Evolutionary conservation across 305 asterid genomes (phyloP).

Genomic region (Fraxinus paxiana): DNA sequence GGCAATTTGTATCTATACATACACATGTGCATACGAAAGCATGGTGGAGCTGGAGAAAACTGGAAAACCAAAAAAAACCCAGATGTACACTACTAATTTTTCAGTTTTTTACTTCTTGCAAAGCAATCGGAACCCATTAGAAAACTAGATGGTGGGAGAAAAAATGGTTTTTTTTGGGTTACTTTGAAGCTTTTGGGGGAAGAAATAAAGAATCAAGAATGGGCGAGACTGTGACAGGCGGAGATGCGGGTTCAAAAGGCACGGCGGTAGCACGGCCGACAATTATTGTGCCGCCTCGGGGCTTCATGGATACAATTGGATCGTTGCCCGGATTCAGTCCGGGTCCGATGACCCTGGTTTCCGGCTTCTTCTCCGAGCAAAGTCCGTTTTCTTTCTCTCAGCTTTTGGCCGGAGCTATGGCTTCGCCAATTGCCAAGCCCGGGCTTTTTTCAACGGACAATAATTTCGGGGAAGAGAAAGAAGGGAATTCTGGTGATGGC

Average conservation of each 20-base stretch:
- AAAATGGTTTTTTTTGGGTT: not conserved
- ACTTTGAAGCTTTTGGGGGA: not conserved
- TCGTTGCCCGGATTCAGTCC: constrained; percentile 71
- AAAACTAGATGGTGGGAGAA: not conserved
- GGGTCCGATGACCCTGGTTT: constrained; percentile 75
- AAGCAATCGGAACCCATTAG: not conserved
- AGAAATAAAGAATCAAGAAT: constrained; percentile 27
- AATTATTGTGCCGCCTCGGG: constrained; percentile 73
- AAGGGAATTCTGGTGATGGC: constrained; percentile 19
- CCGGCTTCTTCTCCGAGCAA: constrained; percentile 66
- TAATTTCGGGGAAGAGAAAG: constrained; percentile 16
- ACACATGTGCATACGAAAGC: not conserved
- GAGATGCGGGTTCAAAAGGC: constrained; percentile 24
- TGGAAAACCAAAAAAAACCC: not conserved
- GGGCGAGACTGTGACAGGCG: constrained; percentile 42
- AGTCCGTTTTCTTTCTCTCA: constrained; percentile 65
- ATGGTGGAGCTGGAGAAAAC: not conserved
- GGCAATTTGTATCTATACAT: constrained; percentile 8
- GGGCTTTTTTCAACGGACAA: constrained; percentile 1
- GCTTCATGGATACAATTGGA: constrained; percentile 57
- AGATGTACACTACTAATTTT: not conserved
- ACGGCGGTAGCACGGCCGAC: constrained; percentile 41
- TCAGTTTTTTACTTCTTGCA: not conserved
- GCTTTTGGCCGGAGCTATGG: constrained; percentile 83
- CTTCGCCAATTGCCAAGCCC: constrained; percentile 56